Conservation (phyloP, 331 rosid species). For the Pyrus hybrid region DNA sequence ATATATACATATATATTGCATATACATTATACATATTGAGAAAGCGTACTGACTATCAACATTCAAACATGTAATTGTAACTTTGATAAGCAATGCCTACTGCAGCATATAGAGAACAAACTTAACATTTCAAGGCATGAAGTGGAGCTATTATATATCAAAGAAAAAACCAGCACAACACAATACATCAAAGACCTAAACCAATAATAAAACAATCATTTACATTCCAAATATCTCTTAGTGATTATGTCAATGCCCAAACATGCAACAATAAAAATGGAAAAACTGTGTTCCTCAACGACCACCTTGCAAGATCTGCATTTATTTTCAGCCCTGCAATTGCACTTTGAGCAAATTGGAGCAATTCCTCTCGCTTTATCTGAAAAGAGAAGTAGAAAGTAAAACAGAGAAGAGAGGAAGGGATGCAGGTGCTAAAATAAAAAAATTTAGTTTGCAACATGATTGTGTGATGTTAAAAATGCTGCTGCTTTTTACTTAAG, state of each 20-base stretch:
- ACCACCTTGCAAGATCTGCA: constrained; percentile 80
- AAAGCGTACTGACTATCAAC: no score
- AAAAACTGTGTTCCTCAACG: constrained; percentile 4
- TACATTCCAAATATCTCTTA: constrained; percentile 5
- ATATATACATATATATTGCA: no score
- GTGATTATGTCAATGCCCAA: not conserved
- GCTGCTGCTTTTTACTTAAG: not conserved
- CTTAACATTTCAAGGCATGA: no score
- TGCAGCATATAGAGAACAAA: no score
- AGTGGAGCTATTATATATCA: not conserved
- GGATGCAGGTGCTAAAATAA: not conserved
- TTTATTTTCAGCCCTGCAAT: constrained; percentile 73
- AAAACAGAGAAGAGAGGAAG: not conserved
- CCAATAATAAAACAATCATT: not conserved
- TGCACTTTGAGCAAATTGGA: constrained; percentile 73
- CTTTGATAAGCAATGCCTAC: no score
- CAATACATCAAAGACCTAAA: not conserved
- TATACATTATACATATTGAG: no score
- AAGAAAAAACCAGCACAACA: constrained; percentile 2
- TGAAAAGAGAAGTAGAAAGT: constrained; percentile 18
- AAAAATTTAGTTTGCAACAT: not conserved
- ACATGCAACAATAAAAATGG: constrained; percentile 6
- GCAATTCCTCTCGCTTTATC: constrained; percentile 90
- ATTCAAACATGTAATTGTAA: no score
- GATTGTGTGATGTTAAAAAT: not conserved